phyloP scores from a whole-genome alignment of 176 grass and related monocot genomes.

The Musa acuminata region DNA sequence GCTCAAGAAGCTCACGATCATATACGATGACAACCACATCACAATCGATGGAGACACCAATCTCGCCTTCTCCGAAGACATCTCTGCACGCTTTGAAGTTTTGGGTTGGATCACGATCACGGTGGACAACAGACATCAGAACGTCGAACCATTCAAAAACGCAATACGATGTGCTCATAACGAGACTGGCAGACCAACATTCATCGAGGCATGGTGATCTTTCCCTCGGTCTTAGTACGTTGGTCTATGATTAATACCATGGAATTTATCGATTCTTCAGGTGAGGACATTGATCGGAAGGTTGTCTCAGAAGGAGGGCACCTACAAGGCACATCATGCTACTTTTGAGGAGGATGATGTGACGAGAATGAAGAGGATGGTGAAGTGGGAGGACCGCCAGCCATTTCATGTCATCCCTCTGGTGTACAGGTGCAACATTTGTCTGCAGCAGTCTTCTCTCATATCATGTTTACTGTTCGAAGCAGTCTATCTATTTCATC shows the following conservation, averaged over 20 bases:
- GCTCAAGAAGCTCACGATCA: constrained; percentile 8
- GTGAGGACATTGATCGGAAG: constrained; percentile 4
- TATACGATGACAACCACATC: constrained; percentile 18
- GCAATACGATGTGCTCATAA: constrained; percentile 4
- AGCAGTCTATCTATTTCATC: no score
- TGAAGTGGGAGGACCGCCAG: neutral
- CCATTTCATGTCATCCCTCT: constrained; percentile 8
- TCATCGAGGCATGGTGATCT: neutral
- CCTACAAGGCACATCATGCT: constrained; percentile 8
- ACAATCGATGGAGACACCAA: constrained; percentile 12
- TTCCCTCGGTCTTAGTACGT: neutral
- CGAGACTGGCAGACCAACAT: neutral
- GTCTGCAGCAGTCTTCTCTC: neutral
- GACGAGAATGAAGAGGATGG: constrained; percentile 1
- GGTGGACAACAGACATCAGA: neutral
- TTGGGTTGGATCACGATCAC: no score
- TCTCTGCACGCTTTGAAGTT: no score
- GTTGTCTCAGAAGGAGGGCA: constrained; percentile 8
- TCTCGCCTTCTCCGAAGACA: neutral
- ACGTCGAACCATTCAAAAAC: neutral
- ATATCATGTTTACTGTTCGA: no score
- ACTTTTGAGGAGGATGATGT: constrained; percentile 9
- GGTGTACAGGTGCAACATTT: constrained; percentile 9
- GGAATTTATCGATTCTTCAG: neutral
- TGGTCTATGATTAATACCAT: neutral